Evolutionary conservation across 1,284 basidiomycete species (phyloP), one percentile per base, ranked within the genome.

Genomic region (Blastosporella zonata): DNA sequence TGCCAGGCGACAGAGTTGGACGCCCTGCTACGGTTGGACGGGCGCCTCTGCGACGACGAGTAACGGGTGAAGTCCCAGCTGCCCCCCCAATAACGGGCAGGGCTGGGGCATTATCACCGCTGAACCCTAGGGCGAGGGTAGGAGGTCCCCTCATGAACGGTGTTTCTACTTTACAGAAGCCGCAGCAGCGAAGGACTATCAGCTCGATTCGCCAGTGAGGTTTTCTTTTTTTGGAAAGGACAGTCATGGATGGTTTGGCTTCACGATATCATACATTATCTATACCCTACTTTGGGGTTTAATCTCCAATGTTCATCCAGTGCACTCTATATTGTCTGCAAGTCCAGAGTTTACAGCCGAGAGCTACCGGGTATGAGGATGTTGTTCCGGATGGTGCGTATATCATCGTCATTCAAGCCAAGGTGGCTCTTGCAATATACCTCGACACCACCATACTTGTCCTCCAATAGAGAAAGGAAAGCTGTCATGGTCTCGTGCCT

Each of bases 401-500:
- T 74, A 55, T 90, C 87, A 7, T 76, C 75, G 47, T 80, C 75
- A 8, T 74, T 72, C 29, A 90, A 71, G 6, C 69, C 70, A 21
- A 77, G 68, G 55, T 75, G 75, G 22, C 69, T 61, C 63, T 73
- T 77, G n/a, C 79, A 59, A 55, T 90, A 90, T 39, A 60, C 67
- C 54, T 85, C 80, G 2, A 74, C 80, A n/a, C 87, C 85, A 0
- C 79, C 78, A 55, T 88, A 90, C 52, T 77, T 77, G 25, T 77
- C 69, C 15, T 78, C 68, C 6, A 90, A 58, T 37, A 87, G 64
- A 17, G 68, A 56, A 13, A 90, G 69, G 60, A 87, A 86, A 1
- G 83, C 79, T 2, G 70, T 56, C 87, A 90, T 90, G 1, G 84
- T 87, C 57, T 85, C 84, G 35, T 73, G 73, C 45, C 86, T 90